Percentiles rank a stretch among this genome's conserved stretches.
Conservation (phyloP, 345 rosid genomes). For the Passiflora organensis region DNA sequence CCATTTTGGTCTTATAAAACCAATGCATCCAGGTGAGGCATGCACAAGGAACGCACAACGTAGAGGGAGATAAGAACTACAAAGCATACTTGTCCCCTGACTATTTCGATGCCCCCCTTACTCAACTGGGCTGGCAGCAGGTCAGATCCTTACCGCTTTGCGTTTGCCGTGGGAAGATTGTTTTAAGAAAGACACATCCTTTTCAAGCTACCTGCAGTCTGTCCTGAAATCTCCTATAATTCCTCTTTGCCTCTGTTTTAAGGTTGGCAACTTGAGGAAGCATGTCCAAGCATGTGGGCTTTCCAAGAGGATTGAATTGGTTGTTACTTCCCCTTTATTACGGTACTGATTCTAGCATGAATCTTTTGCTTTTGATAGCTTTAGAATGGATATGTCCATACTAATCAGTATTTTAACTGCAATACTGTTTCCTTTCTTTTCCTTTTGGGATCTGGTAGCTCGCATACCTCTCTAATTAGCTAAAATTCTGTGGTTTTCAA, state of each 20-base stretch:
- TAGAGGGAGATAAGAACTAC: conserved; percentile 87
- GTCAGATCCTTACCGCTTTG: conserved; percentile 25
- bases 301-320: conserved; percentile 71
- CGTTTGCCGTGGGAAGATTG: no score
- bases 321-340: conserved; percentile 68
- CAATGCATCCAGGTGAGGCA: conserved; percentile 84
- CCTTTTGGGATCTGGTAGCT: no score
- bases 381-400: background rate
- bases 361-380: background rate
- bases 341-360: conserved; percentile 41
- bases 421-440: no score
- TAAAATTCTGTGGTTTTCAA: background rate
- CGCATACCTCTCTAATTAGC: no score
- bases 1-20: conserved; percentile 45
- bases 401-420: background rate
- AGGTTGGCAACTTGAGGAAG: conserved; percentile 85
- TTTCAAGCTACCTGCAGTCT: background rate
- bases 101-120: conserved; percentile 86
- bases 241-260: conserved; percentile 16
- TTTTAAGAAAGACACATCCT: background rate
- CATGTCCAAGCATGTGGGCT: conserved; percentile 78
- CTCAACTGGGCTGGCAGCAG: conserved; percentile 92
- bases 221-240: background rate
- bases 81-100: conserved; percentile 78
- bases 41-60: conserved; percentile 97